Base-by-base conservation (phyloP, 345 rosid genomes). In the Aquilaria malaccensis region DNA sequence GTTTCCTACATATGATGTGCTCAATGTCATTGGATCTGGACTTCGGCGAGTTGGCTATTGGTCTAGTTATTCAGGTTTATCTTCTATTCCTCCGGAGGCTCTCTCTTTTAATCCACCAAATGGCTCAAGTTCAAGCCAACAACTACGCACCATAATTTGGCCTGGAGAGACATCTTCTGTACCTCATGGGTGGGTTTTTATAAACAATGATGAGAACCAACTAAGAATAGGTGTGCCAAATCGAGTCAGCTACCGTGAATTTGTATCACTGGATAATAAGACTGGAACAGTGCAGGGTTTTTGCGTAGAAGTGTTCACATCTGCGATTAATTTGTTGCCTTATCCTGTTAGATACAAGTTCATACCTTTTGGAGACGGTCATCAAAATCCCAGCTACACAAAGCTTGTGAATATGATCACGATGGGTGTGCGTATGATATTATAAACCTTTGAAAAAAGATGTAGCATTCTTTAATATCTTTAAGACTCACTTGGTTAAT, bases 121-220 rank as follows among this genome's bases (percentile, higher is more conserved):
- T 30, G 49, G 50, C n/a, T 75, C 82, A 45, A 65, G 15, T 12
- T 14, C n/a, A 45, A 73, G 77, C 48, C 85, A 78, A 76, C 69
- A 79, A 62, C 91, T 93, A 68, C 64, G 15, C 33, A 52, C 33
- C 49, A 76, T 93, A 64, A 81, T 81, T 13, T 93, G 97, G 97
- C 96, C 98, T 51, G 84, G 98, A 63, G 94, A 89, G 67, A 74
- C 77, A 49, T 70, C 62, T 11, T 76, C 77, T 67, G 79, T 4
- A 60, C 98, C 97, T 7, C 96, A 88, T 58, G 98, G 98, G 63
- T 87, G 97, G 97, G 83, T 80, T 58, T 74, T 89, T 71, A 86
- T 96, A 46, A 74, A 71, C 48, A 48, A 70, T 14, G 45, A 68
- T 14, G 86, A 77, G 65, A 82, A 76, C 32, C 96, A 91, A 9